Conservation (phyloP, 2,329 filamentous ascomycete species). For the Talaromyces sp. region DNA sequence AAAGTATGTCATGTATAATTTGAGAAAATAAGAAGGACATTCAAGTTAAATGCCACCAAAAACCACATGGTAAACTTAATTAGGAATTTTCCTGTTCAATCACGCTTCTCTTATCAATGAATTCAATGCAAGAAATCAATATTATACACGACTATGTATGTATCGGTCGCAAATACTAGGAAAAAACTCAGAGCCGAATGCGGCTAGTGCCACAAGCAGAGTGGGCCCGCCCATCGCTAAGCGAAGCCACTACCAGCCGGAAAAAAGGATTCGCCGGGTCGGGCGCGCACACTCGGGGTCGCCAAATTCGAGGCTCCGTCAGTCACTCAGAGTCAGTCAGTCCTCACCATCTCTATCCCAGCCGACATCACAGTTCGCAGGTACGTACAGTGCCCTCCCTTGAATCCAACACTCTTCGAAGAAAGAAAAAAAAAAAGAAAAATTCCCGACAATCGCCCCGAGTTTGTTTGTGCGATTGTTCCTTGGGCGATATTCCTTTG, state of each 20-base stretch:
- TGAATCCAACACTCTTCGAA: background rate
- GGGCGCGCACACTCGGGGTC: conserved; percentile 5
- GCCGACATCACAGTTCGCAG: conserved; percentile 12
- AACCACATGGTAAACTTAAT: background rate
- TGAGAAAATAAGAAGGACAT: background rate
- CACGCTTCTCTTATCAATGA: background rate
- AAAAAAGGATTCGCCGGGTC: conserved; percentile 6
- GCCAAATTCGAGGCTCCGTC: conserved; percentile 11
- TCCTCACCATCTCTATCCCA: conserved; percentile 6
- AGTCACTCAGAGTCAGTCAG: background rate
- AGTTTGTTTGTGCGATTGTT: background rate
- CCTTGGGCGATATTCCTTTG: background rate
- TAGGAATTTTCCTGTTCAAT: too few species aligned
- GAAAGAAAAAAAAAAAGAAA: background rate
- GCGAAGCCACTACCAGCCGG: conserved; percentile 5
- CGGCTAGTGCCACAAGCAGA: background rate
- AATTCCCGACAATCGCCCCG: background rate
- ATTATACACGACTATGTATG: background rate
- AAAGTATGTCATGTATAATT: too few species aligned
- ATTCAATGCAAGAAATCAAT: background rate
- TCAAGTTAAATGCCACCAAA: background rate
- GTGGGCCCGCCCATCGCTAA: background rate
- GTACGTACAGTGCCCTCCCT: conserved; percentile 5
- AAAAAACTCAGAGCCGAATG: background rate
- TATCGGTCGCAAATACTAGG: background rate